A percentile compares a stretch with the other conserved stretches of the same genome.
Evolutionary conservation across 2,329 filamentous ascomycete species (phyloP).

Genomic region (Fonsecaea erecta): DNA sequence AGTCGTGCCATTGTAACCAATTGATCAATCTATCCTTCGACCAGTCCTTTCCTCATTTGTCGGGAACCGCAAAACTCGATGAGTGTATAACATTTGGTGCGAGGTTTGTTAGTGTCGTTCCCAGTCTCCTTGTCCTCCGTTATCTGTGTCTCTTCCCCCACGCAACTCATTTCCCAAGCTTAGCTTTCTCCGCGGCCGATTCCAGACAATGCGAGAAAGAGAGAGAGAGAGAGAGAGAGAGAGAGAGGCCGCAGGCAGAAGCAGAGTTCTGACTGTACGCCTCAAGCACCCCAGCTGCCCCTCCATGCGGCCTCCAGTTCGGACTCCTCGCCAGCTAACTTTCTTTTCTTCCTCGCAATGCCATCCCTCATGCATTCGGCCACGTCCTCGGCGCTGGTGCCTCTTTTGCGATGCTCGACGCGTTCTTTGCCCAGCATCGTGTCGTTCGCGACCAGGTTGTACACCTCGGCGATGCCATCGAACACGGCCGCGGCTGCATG

Average conservation of each 20-base stretch:
- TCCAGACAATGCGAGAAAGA: neutral
- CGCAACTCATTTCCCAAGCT: too few relatives aligned
- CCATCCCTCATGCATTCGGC: conserved; percentile 46
- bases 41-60: too few relatives aligned
- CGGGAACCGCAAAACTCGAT: too few relatives aligned
- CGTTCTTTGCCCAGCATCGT: conserved; percentile 55
- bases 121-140: too few relatives aligned
- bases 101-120: too few relatives aligned
- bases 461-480: conserved; percentile 52
- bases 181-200: neutral
- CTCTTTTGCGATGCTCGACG: conserved; percentile 47
- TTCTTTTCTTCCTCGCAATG: conserved; percentile 40
- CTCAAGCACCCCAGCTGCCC: conserved; percentile 27
- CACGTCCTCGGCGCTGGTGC: conserved; percentile 52
- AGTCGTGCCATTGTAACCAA: too few relatives aligned
- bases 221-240: too few relatives aligned
- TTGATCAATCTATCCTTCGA: too few relatives aligned
- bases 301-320: conserved; percentile 31
- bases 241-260: neutral
- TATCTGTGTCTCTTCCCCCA: too few relatives aligned
- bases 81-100: too few relatives aligned
- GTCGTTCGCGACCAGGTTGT: conserved; percentile 56
- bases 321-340: conserved; percentile 25
- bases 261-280: too few relatives aligned
- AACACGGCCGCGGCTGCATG: conserved; percentile 25